Evolutionary conservation across 495 filamentous ascomycete species (phyloP).

Genomic region (Hypoxylon rickii): DNA sequence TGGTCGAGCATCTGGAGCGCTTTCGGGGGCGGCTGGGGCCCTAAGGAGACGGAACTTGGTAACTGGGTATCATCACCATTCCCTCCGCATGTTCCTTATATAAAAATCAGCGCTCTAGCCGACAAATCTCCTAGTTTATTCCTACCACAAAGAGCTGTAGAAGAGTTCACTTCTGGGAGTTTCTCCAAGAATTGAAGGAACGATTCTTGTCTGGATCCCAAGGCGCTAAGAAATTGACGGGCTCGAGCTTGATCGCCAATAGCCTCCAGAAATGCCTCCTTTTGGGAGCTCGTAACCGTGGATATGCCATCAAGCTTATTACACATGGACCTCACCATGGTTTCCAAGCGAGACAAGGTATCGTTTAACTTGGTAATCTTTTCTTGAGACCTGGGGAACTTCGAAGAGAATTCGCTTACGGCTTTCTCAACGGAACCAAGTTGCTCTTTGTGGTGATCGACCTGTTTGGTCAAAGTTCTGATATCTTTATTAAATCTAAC

Average conservation of each 20-base stretch:
- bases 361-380: conserved; percentile 17
- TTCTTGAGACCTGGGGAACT: conserved; percentile 3
- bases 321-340: conserved; percentile 21
- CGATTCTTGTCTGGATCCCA: conserved; percentile 20
- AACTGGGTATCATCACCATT: neutral
- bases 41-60: neutral
- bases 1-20: conserved; percentile 23
- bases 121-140: neutral
- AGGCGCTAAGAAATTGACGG: conserved; percentile 15
- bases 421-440: conserved; percentile 6
- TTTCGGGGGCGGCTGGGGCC: conserved; percentile 14
- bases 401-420: conserved; percentile 4
- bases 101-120: neutral
- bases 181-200: conserved; percentile 26
- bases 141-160: conserved; percentile 8
- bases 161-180: conserved; percentile 4
- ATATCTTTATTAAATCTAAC: conserved; percentile 28
- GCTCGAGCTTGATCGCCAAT: conserved; percentile 1
- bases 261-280: conserved; percentile 7
- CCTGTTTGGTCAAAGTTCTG: conserved; percentile 18
- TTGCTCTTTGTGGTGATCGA: conserved; percentile 13
- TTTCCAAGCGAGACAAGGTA: conserved; percentile 18
- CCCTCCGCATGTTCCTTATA: conserved; percentile 1
- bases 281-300: conserved; percentile 3
- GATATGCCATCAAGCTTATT: conserved; percentile 19